These are phyloP conservation scores for Peribolospora kevripleyi DNA, from an alignment of 768 basidiomycete species.

Conservation along the genomic window DNA sequence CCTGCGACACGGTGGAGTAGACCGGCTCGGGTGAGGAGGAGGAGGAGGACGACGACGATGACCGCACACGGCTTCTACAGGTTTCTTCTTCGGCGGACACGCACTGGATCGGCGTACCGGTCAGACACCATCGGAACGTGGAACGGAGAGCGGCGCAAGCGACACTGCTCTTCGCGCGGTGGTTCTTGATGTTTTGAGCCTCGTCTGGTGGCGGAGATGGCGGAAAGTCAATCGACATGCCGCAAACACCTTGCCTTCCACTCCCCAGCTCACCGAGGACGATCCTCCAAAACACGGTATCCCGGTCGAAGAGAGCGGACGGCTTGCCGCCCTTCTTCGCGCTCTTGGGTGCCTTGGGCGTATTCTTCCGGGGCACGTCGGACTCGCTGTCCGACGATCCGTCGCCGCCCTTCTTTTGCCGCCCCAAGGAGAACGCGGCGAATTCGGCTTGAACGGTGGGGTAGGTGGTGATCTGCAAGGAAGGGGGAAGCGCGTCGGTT, in stretches of 20 bases:
- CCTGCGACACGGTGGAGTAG: too few species aligned
- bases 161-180: conserved; percentile 43
- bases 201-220: conserved; percentile 30
- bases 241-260: too few species aligned
- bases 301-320: not conserved
- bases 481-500: too few species aligned
- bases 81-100: not conserved
- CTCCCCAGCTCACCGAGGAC: not conserved
- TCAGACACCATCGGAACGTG: conserved; percentile 70
- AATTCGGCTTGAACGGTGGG: conserved; percentile 53
- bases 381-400: conserved; percentile 18
- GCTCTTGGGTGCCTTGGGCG: conserved; percentile 16
- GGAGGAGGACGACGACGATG: not conserved
- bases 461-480: too few species aligned
- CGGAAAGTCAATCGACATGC: too few species aligned
- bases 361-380: conserved; percentile 15
- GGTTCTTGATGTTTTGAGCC: conserved; percentile 83
- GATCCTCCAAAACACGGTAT: not conserved
- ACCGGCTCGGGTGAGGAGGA: too few species aligned
- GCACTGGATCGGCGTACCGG: conserved; percentile 30
- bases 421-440: conserved; percentile 27
- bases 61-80: not conserved
- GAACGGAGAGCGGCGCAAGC: conserved; percentile 54
- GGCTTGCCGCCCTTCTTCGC: conserved; percentile 18
- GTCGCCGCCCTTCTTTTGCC: conserved; percentile 17